phyloP scores from a whole-genome alignment of 495 filamentous ascomycete genomes.

The Halenospora varia region DNA sequence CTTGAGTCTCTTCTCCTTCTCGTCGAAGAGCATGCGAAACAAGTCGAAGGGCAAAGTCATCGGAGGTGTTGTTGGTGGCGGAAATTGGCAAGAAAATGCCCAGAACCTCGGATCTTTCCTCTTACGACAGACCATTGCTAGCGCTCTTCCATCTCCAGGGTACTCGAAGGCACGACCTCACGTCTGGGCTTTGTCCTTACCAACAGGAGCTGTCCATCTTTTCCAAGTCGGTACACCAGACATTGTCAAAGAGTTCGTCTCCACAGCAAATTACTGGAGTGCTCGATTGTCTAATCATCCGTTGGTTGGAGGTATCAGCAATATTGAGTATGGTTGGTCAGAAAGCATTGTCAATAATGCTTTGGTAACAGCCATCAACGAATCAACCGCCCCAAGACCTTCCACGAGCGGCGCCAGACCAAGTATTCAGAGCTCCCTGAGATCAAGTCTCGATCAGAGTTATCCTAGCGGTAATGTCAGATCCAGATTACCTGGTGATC shows the following conservation, averaged over 20 bases:
- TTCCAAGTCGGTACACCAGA: slow-evolving; percentile 97
- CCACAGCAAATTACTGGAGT: slow-evolving; percentile 96
- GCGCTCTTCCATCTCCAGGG: slow-evolving; percentile 81
- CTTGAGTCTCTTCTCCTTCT: slow-evolving; percentile 93
- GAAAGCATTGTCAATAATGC: slow-evolving; percentile 80
- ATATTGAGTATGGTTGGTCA: slow-evolving; percentile 97
- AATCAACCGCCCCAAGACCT: slow-evolving; percentile 22
- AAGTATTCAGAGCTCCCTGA: slow-evolving; percentile 67
- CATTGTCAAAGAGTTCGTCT: slow-evolving; percentile 91
- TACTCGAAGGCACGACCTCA: slow-evolving; percentile 88
- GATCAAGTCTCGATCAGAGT: slow-evolving; percentile 67
- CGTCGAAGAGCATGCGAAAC: slow-evolving; percentile 67
- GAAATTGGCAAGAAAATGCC: slow-evolving; percentile 96
- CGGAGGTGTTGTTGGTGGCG: slow-evolving; percentile 79
- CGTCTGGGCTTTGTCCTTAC: slow-evolving; percentile 93
- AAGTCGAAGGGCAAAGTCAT: slow-evolving; percentile 42
- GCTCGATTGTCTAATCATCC: slow-evolving; percentile 91
- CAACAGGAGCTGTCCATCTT: slow-evolving; percentile 89
- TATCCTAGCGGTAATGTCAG: slow-evolving; percentile 36
- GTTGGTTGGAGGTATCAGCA: slow-evolving; percentile 86
- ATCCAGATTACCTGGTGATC: slow-evolving; percentile 78
- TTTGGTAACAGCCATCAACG: slow-evolving; percentile 51
- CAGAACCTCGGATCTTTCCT: slow-evolving; percentile 82
- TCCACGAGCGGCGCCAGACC: slow-evolving; percentile 40
- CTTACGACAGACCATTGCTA: slow-evolving; percentile 88